Percentiles rank a stretch among this genome's conserved stretches.
Evolutionary conservation across 345 rosid species (phyloP).

Genomic region (Ceriops tagal): DNA sequence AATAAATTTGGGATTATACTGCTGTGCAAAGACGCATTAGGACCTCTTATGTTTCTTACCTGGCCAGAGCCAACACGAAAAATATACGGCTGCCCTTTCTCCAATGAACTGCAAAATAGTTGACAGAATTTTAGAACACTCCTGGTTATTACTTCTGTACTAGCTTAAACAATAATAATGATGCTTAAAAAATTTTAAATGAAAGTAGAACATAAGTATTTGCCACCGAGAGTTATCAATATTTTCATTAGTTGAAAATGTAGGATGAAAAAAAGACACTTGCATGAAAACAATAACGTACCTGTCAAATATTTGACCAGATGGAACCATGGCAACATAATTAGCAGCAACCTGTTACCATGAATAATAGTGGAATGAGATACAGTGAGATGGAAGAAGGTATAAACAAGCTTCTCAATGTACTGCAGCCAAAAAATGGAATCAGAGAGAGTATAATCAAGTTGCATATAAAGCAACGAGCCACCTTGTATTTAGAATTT

Average conservation of each 20-base stretch:
- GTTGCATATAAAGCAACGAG: too few relatives aligned
- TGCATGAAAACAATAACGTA: constrained; percentile 12
- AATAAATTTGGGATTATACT: background rate
- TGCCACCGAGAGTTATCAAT: too few relatives aligned
- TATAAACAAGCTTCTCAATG: background rate
- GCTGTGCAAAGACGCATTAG: background rate
- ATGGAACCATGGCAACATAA: constrained; percentile 94
- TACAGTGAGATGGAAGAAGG: background rate
- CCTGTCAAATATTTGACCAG: constrained; percentile 95
- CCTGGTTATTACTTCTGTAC: too few relatives aligned
- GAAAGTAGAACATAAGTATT: too few relatives aligned
- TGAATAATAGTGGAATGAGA: constrained; percentile 3
- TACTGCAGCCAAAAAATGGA: background rate
- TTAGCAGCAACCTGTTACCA: constrained; percentile 78
- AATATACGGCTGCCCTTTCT: constrained; percentile 71
- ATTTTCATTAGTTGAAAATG: too few relatives aligned
- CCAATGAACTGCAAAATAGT: constrained; percentile 65
- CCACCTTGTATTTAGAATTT: too few relatives aligned
- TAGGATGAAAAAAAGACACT: too few relatives aligned
- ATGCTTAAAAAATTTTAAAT: too few relatives aligned
- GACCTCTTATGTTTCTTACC: constrained; percentile 36
- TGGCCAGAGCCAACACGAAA: constrained; percentile 94
- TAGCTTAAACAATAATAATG: too few relatives aligned
- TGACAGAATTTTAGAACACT: background rate
- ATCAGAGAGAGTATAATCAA: too few relatives aligned